Evolutionary conservation across 768 basidiomycete genomes (phyloP).

Genomic region (Agrocybe pediades): DNA sequence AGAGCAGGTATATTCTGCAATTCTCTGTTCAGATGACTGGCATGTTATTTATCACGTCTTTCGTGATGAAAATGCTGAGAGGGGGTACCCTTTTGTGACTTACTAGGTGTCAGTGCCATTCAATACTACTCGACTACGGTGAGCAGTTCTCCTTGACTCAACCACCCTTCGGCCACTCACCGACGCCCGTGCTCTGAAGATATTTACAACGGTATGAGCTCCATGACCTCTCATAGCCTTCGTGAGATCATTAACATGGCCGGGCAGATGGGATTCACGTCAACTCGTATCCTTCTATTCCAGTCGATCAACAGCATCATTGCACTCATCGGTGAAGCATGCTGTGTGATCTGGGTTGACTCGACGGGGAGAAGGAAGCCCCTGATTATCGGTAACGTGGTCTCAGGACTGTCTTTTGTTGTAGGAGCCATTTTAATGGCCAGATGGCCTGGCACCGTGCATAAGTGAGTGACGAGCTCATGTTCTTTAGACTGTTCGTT

Average conservation of each 20-base stretch:
- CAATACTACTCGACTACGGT: conserved; percentile 54
- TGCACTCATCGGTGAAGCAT: conserved; percentile 52
- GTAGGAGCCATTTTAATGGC: conserved; percentile 47
- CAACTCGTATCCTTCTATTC: conserved; percentile 47
- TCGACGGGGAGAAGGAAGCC: conserved; percentile 39
- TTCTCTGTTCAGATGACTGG: conserved; percentile 66
- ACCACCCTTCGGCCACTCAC: too few species aligned
- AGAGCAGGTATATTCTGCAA: conserved; percentile 44
- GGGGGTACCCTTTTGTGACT: background rate
- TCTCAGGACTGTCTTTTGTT: conserved; percentile 42
- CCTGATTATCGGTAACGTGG: conserved; percentile 43
- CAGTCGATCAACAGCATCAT: conserved; percentile 58
- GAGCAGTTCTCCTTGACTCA: conserved; percentile 3
- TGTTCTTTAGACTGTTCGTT: background rate
- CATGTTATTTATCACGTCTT: background rate
- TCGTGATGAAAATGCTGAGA: background rate
- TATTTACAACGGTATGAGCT: conserved; percentile 34
- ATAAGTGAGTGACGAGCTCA: conserved; percentile 31
- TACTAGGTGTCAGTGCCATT: conserved; percentile 48
- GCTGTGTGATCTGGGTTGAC: conserved; percentile 48
- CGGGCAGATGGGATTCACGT: conserved; percentile 43
- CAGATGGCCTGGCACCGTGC: conserved; percentile 42
- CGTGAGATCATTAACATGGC: conserved; percentile 6
- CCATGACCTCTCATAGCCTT: background rate
- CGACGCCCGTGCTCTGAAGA: too few species aligned